These are phyloP conservation scores for Thermothelomyces thermophilus DNA, from an alignment of 2,329 filamentous ascomycete genomes.

Conservation along the genomic window DNA sequence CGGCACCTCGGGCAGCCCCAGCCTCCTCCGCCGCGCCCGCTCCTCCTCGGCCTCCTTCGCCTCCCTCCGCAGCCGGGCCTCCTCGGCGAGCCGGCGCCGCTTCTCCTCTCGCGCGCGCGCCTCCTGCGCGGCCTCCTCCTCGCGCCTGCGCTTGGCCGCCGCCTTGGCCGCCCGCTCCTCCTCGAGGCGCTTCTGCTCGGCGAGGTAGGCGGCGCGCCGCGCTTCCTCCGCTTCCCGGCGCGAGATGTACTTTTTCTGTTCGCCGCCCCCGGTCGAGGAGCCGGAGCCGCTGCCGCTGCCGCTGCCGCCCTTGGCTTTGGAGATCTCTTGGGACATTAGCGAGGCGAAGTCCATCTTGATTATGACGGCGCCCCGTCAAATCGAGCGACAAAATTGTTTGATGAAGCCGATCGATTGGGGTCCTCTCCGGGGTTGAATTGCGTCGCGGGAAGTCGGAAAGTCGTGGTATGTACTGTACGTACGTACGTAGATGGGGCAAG, in stretches of 20 bases:
- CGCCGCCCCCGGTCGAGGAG: conserved; percentile 17
- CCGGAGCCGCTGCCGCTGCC: conserved; percentile 20
- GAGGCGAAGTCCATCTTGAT: conserved; percentile 88
- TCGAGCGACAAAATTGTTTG: no score
- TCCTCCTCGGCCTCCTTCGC: conserved; percentile 71
- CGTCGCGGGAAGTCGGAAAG: background rate
- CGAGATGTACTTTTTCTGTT: conserved; percentile 64
- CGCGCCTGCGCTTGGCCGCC: conserved; percentile 76
- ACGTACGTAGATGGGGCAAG: no score
- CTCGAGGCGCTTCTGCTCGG: conserved; percentile 71
- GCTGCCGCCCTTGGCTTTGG: conserved; percentile 58
- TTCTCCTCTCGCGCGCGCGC: conserved; percentile 72
- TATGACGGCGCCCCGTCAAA: no score
- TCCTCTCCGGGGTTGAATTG: background rate
- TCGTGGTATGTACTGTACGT: background rate
- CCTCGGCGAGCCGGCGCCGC: conserved; percentile 70
- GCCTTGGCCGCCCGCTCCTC: conserved; percentile 62
- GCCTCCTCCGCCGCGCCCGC: conserved; percentile 60
- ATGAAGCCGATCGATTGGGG: background rate
- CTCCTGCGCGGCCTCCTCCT: conserved; percentile 74
- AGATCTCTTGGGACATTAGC: conserved; percentile 87
- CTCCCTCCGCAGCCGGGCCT: conserved; percentile 62
- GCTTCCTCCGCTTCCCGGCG: conserved; percentile 81
- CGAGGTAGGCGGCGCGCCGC: conserved; percentile 70
- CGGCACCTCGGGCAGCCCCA: conserved; percentile 72